Base-by-base conservation (phyloP, 2,329 filamentous ascomycete species). In the Fusarium cyanostomum region DNA sequence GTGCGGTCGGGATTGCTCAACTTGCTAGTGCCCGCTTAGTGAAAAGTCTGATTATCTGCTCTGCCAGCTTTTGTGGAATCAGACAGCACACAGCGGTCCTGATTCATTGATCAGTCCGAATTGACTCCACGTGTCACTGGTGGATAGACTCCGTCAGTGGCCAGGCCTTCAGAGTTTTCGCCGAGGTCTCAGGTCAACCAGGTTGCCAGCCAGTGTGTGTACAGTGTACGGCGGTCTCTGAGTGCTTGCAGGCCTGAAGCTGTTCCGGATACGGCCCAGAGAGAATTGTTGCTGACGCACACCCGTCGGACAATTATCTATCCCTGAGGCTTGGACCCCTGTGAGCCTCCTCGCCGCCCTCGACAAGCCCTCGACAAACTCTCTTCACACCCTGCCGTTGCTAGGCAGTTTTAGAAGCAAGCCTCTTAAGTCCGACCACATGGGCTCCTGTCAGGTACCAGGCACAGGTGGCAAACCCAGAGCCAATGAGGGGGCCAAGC, bases 381-480 rank as follows among this genome's bases (percentile, higher is more conserved):
- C 33, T 18, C 43, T 15, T 50, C 55, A 66, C 59, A 67, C 54
- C 55, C 51, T 49, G 42, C 30, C 43, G 43, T 31, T 27, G 42
- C 27, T 45, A 38, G 55, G 50, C 43, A 56, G 51, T 56, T 55
- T 64, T 67, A 45, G 60, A 66, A 67, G 64, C 67, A 71, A 69
- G 63, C 76, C 75, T 77, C 73, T 77, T 69, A 77, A 68, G 70
- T 71, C 68, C 63, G 64, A 71, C 75, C 77, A 78, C 75, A 78
- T 78, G 75, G 74, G 70, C 64, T 57, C 56, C 71, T 75, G 75
- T 73, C 76, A 80, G 78, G 78, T 75, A 80, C 78, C 76, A 75
- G 76, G 74, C 67, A 75, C 74, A 49, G 64, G 58, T 63, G 66
- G 67, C 42, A 53, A 63, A 50, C 28, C 50, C 35, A 57, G 50